Evolutionary conservation across 345 rosid species (phyloP).

Genomic region (Rhodamnia rubescens): DNA sequence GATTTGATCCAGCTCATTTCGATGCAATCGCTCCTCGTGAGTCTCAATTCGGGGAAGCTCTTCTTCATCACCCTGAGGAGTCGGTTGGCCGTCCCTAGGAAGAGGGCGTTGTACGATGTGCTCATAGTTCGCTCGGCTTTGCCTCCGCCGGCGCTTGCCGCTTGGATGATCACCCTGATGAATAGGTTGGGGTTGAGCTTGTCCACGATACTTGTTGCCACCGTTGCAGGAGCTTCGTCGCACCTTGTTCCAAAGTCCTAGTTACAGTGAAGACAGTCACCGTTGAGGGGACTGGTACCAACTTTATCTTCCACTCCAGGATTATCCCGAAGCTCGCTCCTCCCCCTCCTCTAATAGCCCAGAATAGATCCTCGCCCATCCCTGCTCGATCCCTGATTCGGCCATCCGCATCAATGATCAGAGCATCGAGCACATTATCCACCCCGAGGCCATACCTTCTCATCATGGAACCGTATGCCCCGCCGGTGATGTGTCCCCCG

Average conservation of each 20-base stretch:
- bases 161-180: conserved; percentile 35
- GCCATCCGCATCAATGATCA: conserved; percentile 46
- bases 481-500: conserved; percentile 63
- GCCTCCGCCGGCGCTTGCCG: conserved; percentile 1
- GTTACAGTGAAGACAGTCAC: conserved; percentile 49
- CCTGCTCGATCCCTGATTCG: conserved; percentile 29
- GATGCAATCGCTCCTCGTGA: conserved; percentile 29
- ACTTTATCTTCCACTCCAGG: conserved; percentile 40
- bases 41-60: conserved; percentile 44
- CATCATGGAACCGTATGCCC: conserved; percentile 67
- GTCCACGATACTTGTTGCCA: conserved; percentile 50
- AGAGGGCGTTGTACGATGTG: conserved; percentile 13
- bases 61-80: conserved; percentile 29
- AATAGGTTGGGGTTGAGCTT: conserved; percentile 39
- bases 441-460: conserved; percentile 68
- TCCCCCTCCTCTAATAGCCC: conserved; percentile 74
- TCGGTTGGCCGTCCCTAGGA: conserved; percentile 23
- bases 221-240: conserved; percentile 24
- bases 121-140: conserved; percentile 17
- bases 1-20: conserved; percentile 60
- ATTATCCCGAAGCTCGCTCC: conserved; percentile 61
- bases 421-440: conserved; percentile 62
- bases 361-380: conserved; percentile 58
- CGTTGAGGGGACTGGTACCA: conserved; percentile 51
- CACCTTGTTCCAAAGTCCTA: conserved; percentile 36